Base-by-base conservation (phyloP, 805 yeast species). In the Pachysolen tannophilus region DNA sequence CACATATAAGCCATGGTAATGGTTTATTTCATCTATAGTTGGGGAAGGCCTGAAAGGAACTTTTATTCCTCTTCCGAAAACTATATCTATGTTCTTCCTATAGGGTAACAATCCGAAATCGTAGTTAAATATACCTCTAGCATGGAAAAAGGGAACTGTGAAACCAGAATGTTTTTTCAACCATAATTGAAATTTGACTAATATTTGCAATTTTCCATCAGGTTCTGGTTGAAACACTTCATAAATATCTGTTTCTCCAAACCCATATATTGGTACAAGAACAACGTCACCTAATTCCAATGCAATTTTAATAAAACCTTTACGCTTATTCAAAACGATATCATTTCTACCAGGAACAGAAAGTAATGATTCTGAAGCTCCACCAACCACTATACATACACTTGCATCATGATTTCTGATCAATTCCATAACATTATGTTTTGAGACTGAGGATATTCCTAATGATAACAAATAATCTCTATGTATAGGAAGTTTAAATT, bases 31-130 rank as follows among this genome's bases (percentile, higher is more conserved):
- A 26, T 67, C 65, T 3, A 41, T 28, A 40, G 26, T 52, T 16
- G 73, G 78, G 38, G 54, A 59, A 35, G 62, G 61, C 17, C 55
- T 43, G 37, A 61, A 64, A 4, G 84, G 82, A 5, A 79, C 65
- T 33, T 65, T 60, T 17, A 80, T 75, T 5, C 94, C 88, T 16
- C 57, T 60, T 0, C 94, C 94, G 23, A 76, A 62, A 39, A 84
- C 94, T 10, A 92, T 67, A 42, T 83, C 69, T 37, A 92, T 78
- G 3, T 84, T 84, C 35, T 79, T 72, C 44, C 97, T 67, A 53
- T 75, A 88, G 2, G 98, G 97, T 38, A 92, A 57, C 20, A 92
- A 59, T 0, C 98, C 98, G 60, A 82, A 84, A 52, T 87, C 95
- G 48, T 88, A 84, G 49, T 90, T 85, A 59, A 90, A 88, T 1